Percentiles rank a stretch among this genome's conserved stretches.
Evolutionary conservation across 257 asterid species (phyloP).

Genomic region (Solanum medicagineum): DNA sequence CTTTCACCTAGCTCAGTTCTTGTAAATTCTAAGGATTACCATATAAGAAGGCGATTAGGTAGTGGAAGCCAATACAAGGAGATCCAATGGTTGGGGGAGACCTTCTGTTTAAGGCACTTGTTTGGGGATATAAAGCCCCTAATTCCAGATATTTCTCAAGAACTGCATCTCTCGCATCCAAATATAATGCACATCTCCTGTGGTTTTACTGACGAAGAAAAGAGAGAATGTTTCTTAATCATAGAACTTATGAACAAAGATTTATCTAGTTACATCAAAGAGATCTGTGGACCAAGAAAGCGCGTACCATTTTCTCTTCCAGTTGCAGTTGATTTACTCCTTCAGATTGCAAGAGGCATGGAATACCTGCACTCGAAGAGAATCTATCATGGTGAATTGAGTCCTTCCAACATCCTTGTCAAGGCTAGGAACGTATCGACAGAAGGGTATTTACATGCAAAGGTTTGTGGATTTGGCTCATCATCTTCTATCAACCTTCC

Average conservation of each 20-base stretch:
- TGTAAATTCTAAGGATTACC: slow-evolving; percentile 55
- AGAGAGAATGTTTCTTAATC: slow-evolving; percentile 55
- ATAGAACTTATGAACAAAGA: slow-evolving; percentile 76
- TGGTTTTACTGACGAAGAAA: slow-evolving; percentile 64
- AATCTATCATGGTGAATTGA: slow-evolving; percentile 70
- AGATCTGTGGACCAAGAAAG: slow-evolving; percentile 49
- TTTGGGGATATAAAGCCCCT: slow-evolving; percentile 36
- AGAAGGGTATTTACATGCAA: slow-evolving; percentile 60
- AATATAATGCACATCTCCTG: slow-evolving; percentile 54
- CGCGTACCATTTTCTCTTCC: slow-evolving; percentile 65
- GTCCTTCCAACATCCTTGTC: slow-evolving; percentile 46
- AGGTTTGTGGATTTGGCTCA: slow-evolving; percentile 57
- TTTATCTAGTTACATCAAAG: slow-evolving; percentile 53
- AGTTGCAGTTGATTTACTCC: slow-evolving; percentile 62
- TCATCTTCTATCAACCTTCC: slow-evolving; percentile 16
- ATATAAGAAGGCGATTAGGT: slow-evolving; percentile 60
- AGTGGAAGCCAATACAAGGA: slow-evolving; percentile 62
- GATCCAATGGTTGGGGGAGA: slow-evolving; percentile 89
- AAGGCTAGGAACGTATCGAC: slow-evolving; percentile 25
- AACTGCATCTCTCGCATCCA: slow-evolving; percentile 61
- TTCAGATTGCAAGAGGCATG: slow-evolving; percentile 93
- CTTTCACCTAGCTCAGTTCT: slow-evolving; percentile 40
- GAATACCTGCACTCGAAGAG: slow-evolving; percentile 75
- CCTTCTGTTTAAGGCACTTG: slow-evolving; percentile 64
- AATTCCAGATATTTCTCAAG: slow-evolving; percentile 28